Percentiles rank a stretch among this genome's conserved stretches.
Conservation (phyloP, 75 land plant species). For the Picea sitchensis region DNA sequence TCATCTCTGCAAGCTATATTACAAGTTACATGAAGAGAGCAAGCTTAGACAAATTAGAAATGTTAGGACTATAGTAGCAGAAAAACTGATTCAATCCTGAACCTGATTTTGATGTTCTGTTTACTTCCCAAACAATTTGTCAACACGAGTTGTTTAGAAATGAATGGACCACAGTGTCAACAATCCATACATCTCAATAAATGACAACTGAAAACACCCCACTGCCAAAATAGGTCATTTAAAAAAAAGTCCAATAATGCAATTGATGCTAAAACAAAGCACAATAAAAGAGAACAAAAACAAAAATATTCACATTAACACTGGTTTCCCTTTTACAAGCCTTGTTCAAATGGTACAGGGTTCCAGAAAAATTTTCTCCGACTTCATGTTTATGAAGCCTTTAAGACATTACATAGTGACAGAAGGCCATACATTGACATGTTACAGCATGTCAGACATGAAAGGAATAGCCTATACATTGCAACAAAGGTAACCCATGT, state of each 20-base stretch:
- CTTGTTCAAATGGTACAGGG: background rate
- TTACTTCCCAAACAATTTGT: background rate
- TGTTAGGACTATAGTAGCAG: background rate
- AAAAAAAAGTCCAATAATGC: no score
- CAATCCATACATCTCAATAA: background rate
- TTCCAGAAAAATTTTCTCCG: background rate
- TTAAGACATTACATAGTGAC: background rate
- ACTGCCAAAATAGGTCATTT: background rate
- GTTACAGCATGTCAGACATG: background rate
- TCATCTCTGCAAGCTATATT: slow-evolving; percentile 70
- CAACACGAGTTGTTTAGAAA: no score
- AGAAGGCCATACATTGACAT: background rate
- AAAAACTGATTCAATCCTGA: background rate
- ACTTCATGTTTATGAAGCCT: background rate
- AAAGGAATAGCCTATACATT: background rate
- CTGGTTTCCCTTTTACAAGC: slow-evolving; percentile 30
- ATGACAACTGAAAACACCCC: background rate
- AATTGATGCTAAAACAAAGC: no score
- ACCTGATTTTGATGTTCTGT: background rate
- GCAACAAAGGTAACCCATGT: background rate
- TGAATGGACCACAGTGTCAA: no score
- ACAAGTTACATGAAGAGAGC: background rate
- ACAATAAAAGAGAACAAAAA: no score
- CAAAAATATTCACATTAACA: background rate
- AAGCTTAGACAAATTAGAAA: background rate